Percentiles rank a stretch among this genome's conserved stretches.
Evolutionary conservation across 495 filamentous ascomycete species (phyloP).

Genomic region (Neurospora sp.): DNA sequence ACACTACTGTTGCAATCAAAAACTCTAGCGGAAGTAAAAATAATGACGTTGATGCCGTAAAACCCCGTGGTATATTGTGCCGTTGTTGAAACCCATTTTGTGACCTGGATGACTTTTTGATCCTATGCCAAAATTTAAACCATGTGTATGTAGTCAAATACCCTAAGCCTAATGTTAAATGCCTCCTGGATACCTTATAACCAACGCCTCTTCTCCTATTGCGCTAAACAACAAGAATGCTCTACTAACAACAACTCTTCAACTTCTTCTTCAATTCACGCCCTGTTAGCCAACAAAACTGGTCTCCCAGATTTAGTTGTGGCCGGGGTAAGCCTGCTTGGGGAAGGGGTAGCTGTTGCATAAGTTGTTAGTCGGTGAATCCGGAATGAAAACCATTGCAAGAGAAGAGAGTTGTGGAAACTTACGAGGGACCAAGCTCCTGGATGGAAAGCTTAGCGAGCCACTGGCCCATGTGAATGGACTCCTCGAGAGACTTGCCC

Average conservation of each 20-base stretch:
- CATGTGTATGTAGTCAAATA: neutral
- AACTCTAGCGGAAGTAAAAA: neutral
- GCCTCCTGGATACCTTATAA: neutral
- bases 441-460: slow-evolving; percentile 83
- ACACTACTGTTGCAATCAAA: neutral
- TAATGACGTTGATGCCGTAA: neutral
- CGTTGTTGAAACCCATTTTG: slow-evolving; percentile 25
- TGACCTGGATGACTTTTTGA: slow-evolving; percentile 8
- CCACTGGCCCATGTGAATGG: slow-evolving; percentile 89
- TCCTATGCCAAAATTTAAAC: neutral
- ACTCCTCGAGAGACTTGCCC: slow-evolving; percentile 64
- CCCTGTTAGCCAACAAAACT: neutral
- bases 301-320: slow-evolving; percentile 8
- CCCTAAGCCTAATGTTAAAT: neutral
- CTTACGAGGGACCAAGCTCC: slow-evolving; percentile 93
- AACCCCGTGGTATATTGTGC: slow-evolving; percentile 2
- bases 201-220: neutral
- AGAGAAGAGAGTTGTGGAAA: slow-evolving; percentile 17
- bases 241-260: neutral
- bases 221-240: neutral
- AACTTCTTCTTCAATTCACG: neutral
- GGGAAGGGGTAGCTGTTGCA: slow-evolving; percentile 42
- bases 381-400: neutral
- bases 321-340: slow-evolving; percentile 59
- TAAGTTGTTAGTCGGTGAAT: neutral